Evolutionary conservation across 1,284 basidiomycete genomes (phyloP), one percentile per base, ranked within the genome.

Genomic region (Trametes sp.): DNA sequence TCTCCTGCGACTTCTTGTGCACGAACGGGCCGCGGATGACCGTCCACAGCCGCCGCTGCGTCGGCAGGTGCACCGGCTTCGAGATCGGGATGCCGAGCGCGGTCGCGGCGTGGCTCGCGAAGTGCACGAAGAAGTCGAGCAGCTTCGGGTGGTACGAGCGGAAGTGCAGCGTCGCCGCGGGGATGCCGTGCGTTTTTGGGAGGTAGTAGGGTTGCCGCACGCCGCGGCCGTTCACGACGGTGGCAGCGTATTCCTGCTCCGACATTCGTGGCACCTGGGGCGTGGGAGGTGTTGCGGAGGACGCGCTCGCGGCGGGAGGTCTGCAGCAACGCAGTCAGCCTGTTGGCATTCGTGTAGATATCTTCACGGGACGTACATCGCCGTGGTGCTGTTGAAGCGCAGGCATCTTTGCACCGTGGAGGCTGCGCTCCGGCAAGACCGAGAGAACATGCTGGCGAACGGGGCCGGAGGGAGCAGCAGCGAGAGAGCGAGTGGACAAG

Each of bases 1-100:
- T 98, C 80, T 99, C 96, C 78, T 98, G 96, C 23, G 86, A 83
- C 79, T 98, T 98, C 76, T 99, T 99, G 78, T 97, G 92, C 9
- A 89, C 90, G 76, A 98, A 98, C 4, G 96, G 96, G 4, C 88
- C 87, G 46, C 90, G 87, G 11, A 87, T 84, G 14, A 98, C 96
- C 0, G 97, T 98, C 88, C 93, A 95, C 10, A 98, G 80, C 9
- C 85, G 84, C 26, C 91, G 89, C 68, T 90, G 84, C 1, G 87
- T 94, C 0, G 96, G 96, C 0, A 98, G 85, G 2, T 79, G 77
- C 2, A 85, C 86, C 2, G 90, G 83, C 14, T 84, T 83, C 8
- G 92, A 90, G 21, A 88, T 84, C 1, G 97, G 95, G 51, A 98
- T 95, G 16, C 88, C 89, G 35, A 99, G 85, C 0, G 92, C 87